Conservation (phyloP, 2,329 filamentous ascomycete species). For the Fusarium nelsonii region DNA sequence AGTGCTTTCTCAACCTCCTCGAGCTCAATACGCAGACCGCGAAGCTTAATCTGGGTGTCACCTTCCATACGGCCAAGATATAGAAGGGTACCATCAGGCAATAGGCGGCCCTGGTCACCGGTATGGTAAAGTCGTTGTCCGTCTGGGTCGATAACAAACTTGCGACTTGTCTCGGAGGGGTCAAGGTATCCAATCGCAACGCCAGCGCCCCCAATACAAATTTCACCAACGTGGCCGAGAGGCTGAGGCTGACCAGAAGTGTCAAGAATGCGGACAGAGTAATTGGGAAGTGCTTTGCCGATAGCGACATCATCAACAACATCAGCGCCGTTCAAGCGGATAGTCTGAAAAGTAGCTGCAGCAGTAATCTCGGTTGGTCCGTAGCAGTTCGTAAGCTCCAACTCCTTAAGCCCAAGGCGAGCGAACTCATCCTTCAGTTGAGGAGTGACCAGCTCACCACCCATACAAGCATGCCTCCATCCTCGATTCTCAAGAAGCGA, state of each 20-base stretch:
- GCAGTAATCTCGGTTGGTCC: constrained; percentile 48
- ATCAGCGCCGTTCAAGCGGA: not conserved
- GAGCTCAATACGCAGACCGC: constrained; percentile 61
- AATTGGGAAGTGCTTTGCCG: constrained; percentile 2
- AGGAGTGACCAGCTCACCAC: constrained; percentile 32
- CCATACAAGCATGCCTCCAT: constrained; percentile 29
- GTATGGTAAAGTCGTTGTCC: constrained; percentile 25
- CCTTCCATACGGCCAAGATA: constrained; percentile 54
- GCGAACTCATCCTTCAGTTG: constrained; percentile 10
- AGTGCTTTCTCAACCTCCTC: constrained; percentile 51
- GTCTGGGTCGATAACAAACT: constrained; percentile 1
- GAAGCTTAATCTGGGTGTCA: constrained; percentile 61
- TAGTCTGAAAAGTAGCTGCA: not conserved
- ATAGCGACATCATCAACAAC: not conserved
- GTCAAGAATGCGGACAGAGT: not conserved
- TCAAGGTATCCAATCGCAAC: constrained; percentile 15
- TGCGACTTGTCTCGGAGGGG: not conserved
- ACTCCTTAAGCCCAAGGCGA: not conserved
- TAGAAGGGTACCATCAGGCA: constrained; percentile 51
- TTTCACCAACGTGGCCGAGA: constrained; percentile 5
- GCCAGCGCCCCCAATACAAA: constrained; percentile 16
- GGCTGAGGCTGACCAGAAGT: not conserved
- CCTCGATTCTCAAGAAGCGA: not conserved
- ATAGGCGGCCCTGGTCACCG: constrained; percentile 40
- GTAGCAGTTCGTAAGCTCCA: constrained; percentile 42